phyloP scores from a whole-genome alignment of 768 basidiomycete species.

The Boletus sp. region DNA sequence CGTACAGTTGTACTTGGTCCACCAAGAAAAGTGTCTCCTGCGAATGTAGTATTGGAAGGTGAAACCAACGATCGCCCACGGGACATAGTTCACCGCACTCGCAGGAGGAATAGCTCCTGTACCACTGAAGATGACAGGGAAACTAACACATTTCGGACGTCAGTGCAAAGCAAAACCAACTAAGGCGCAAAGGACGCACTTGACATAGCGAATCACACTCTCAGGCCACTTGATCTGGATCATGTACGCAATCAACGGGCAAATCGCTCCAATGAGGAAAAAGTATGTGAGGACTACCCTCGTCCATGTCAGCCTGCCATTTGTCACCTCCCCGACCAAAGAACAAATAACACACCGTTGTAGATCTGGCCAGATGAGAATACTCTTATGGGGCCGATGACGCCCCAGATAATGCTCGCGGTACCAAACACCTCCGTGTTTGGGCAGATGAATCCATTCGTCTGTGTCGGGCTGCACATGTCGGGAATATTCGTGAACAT shows the following conservation, averaged over 20 bases:
- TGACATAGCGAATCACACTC: slow-evolving; percentile 57
- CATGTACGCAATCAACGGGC: slow-evolving; percentile 55
- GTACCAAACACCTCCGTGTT: slow-evolving; percentile 71
- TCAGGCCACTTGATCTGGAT: slow-evolving; percentile 60
- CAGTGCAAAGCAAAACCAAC: not conserved
- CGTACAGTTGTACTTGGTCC: slow-evolving; percentile 53
- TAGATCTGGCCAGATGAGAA: slow-evolving; percentile 67
- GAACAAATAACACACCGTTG: slow-evolving; percentile 33
- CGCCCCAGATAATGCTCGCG: slow-evolving; percentile 78
- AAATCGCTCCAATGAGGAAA: slow-evolving; percentile 72
- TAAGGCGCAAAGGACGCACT: slow-evolving; percentile 38
- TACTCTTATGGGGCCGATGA: slow-evolving; percentile 71
- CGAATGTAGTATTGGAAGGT: slow-evolving; percentile 63
- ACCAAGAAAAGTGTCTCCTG: slow-evolving; percentile 61
- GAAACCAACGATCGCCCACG: slow-evolving; percentile 64
- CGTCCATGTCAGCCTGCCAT: not conserved
- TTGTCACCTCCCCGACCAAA: not conserved
- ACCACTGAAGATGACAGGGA: slow-evolving; percentile 53
- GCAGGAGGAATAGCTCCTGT: slow-evolving; percentile 63
- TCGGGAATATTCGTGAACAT: slow-evolving; percentile 42
- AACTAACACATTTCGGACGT: slow-evolving; percentile 22
- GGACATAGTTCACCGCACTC: slow-evolving; percentile 60
- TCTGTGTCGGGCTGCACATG: slow-evolving; percentile 30
- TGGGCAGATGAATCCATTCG: slow-evolving; percentile 66
- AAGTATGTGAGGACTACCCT: slow-evolving; percentile 53